phyloP scores from a whole-genome alignment of 2,329 filamentous ascomycete species.

The Trichoderma polysporum region DNA sequence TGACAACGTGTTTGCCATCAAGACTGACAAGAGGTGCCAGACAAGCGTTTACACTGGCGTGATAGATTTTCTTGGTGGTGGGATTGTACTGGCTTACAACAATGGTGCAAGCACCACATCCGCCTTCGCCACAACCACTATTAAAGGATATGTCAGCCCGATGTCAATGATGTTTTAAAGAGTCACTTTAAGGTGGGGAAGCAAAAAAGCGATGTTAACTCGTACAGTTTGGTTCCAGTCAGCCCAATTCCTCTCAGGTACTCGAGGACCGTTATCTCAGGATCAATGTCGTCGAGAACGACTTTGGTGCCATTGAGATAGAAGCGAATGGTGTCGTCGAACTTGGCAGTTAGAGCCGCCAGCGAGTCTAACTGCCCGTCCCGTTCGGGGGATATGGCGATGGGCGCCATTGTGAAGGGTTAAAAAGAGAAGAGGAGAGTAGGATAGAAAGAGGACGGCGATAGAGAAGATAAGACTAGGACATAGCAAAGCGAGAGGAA shows the following conservation, averaged over 20 bases:
- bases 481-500: not conserved
- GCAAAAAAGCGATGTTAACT: not conserved
- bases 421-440: not conserved
- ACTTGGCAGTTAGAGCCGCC: constrained; percentile 64
- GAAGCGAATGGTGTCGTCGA: constrained; percentile 86
- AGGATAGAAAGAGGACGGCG: not conserved
- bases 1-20: constrained; percentile 97
- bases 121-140: constrained; percentile 88
- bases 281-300: constrained; percentile 80
- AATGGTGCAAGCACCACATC: constrained; percentile 94
- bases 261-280: constrained; percentile 87
- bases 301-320: constrained; percentile 94
- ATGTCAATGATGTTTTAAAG: not conserved
- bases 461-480: not conserved
- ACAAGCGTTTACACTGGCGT: constrained; percentile 95
- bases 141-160: constrained; percentile 16
- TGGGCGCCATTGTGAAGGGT: constrained; percentile 51
- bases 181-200: not conserved
- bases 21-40: constrained; percentile 88
- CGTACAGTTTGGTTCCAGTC: constrained; percentile 85
- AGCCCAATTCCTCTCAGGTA: constrained; percentile 90
- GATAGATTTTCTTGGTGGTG: constrained; percentile 88
- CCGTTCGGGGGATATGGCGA: constrained; percentile 51
- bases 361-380: constrained; percentile 37
- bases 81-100: constrained; percentile 93